Evolutionary conservation across 805 yeast species (phyloP), one percentile per base, ranked within the genome.

Genomic region (Saccharomycopsis sp.): DNA sequence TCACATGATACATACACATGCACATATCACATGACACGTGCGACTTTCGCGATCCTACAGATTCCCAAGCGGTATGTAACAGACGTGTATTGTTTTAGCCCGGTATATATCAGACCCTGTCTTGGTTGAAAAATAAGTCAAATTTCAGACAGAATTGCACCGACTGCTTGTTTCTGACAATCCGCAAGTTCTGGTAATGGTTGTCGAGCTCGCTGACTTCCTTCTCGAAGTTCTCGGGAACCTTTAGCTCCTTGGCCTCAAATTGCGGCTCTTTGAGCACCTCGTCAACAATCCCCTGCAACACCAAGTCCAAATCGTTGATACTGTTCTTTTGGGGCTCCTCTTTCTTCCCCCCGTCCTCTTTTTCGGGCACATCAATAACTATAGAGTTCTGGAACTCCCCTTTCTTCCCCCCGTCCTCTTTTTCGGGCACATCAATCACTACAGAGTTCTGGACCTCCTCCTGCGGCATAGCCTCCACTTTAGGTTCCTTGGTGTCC

Each of bases 101-200:
- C 12, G 12, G 9, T 7, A 29, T 29, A 29, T 29, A 29, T 29
- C 16, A 44, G 18, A 18, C 48, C 48, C 21, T 44, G 21, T 44
- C 48, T 18, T 44, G 48, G 48, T 44, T 44, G 48, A 12, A 44
- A 12, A 44, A 44, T 12, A 44, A 44, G 21, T 76, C 62, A 34
- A 59, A 60, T 29, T 54, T 65, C 29, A 61, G 56, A 52, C 76
- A 70, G 54, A 71, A 75, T 9, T 65, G 66, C 3, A 29, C 37
- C 0, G 80, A 74, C 63, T 76, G 80, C 48, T 65, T 63, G 57
- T 73, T 76, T 1, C 61, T 66, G 72, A 74, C 74, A 56, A 70
- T 70, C 56, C 69, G 57, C 51, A 73, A 61, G 2, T 65, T 64
- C 2, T 56, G 59, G n/a, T 50, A 55, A 9, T 56, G 57, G 24